Base-by-base conservation (phyloP, 2,329 filamentous ascomycete genomes). In the Fusarium sp. region DNA sequence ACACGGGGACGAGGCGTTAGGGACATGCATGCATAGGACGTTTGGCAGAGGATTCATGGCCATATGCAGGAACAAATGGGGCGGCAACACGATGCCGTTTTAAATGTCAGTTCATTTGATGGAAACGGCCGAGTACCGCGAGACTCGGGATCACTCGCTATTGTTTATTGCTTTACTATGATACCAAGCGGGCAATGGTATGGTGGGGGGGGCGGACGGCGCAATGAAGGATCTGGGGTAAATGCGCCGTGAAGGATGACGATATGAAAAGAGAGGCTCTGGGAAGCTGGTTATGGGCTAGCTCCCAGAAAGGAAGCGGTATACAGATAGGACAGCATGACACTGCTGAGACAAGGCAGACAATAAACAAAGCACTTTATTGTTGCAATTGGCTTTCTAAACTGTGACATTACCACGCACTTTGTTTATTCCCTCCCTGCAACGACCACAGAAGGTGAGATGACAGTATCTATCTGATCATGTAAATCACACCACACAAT, bases 261-360 rank as follows among this genome's bases (percentile, higher is more conserved):
- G 63, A 61, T 51, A 69, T 60, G 68, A 76, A 69, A 69, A 58
- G 66, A 63, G 63, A 72, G 70, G 77, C 76, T 79, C 77, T 75
- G 71, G 77, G 73, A 78, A 78, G 70, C 70, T 74, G 75, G 63
- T 37, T 62, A 78, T 72, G 73, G 77, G 77, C 75, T 74, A 79
- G 77, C 69, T 78, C 75, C 77, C 58, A 59, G 60, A 60, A 48
- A 59, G 63, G 62, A 66, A 41, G 62, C 39, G 56, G 41, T 33
- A 66, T 44, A 60, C 63, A 59, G 48, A 67, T 68, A 66, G 57
- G 58, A 72, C 56, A 69, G 54, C 39, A 63, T n/a, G 37, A 35
- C 38, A 58, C 64, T 66, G 62, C 62, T 42, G 59, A 66, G 64
- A 55, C 56, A 60, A 64, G 59, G 55, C 60, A 35, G 38, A 55